phyloP scores from a whole-genome alignment of 1,139 yeast species.

The Saccharomyces pastorianus region DNA sequence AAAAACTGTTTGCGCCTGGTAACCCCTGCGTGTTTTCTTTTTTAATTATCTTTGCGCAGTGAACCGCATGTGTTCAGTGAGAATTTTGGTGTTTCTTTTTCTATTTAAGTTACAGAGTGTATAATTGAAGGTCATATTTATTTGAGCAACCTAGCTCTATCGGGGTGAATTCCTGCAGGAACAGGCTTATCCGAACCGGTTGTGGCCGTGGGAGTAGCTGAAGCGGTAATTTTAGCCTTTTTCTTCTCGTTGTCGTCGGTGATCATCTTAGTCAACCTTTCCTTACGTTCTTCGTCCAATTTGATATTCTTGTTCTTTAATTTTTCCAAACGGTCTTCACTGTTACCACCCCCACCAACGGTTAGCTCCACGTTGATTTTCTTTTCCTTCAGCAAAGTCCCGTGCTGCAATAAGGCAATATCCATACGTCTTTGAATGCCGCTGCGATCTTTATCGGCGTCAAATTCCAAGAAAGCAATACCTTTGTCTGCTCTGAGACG shows the following conservation, averaged over 20 bases:
- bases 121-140: constrained; percentile 2
- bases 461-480: constrained; percentile 87
- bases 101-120: neutral
- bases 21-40: too few relatives aligned
- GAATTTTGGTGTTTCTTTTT: too few relatives aligned
- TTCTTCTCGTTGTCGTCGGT: constrained; percentile 17
- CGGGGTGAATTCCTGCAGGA: constrained; percentile 26
- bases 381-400: constrained; percentile 55
- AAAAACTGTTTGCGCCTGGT: too few relatives aligned
- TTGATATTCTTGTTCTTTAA: constrained; percentile 72
- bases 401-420: constrained; percentile 75
- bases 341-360: constrained; percentile 97
- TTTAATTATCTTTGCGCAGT: too few relatives aligned
- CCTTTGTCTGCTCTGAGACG: constrained; percentile 80
- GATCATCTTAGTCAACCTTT: constrained; percentile 36
- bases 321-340: constrained; percentile 59
- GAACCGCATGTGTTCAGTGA: too few relatives aligned
- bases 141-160: constrained; percentile 24
- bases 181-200: constrained; percentile 4
- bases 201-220: constrained; percentile 1
- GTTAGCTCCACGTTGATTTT: constrained; percentile 91
- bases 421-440: constrained; percentile 77
- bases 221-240: constrained; percentile 5
- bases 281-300: constrained; percentile 55
- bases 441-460: constrained; percentile 40